These are phyloP conservation scores for Panicum miliaceum DNA, from an alignment of 176 grass and related monocot genomes.

Conservation along the genomic window DNA sequence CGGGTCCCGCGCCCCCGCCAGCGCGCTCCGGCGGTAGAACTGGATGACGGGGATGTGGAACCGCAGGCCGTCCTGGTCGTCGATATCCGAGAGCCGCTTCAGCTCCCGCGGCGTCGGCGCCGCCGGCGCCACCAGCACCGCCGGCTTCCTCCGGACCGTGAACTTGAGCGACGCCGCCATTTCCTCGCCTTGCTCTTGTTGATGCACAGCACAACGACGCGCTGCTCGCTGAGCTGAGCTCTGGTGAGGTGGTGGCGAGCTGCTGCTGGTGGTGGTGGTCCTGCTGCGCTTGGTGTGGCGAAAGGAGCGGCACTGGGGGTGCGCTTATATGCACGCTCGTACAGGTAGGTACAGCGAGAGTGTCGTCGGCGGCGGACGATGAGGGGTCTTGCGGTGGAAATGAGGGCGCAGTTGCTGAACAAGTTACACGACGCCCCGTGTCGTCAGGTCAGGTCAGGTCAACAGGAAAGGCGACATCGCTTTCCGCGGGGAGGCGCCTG, in stretches of 20 bases:
- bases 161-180: constrained; percentile 48
- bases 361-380: not conserved
- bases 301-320: not conserved
- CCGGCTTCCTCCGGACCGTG: constrained; percentile 46
- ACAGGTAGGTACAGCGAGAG: not conserved
- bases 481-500: not conserved
- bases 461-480: not conserved
- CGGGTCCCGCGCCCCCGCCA: constrained; percentile 51
- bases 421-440: not conserved
- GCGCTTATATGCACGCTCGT: constrained; percentile 25
- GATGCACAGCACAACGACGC: not conserved
- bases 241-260: not conserved
- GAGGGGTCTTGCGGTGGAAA: not conserved
- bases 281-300: not conserved
- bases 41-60: constrained; percentile 89
- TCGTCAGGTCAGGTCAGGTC: not conserved
- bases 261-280: not conserved
- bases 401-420: constrained; percentile 36
- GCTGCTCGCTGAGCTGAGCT: not conserved
- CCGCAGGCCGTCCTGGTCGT: constrained; percentile 84
- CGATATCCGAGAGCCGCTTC: constrained; percentile 87
- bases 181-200: not conserved
- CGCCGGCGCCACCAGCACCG: constrained; percentile 69
- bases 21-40: constrained; percentile 61
- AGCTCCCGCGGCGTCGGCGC: constrained; percentile 58